Conservation (phyloP, 2,329 filamentous ascomycete genomes). For the Amauroascus verrucosus region DNA sequence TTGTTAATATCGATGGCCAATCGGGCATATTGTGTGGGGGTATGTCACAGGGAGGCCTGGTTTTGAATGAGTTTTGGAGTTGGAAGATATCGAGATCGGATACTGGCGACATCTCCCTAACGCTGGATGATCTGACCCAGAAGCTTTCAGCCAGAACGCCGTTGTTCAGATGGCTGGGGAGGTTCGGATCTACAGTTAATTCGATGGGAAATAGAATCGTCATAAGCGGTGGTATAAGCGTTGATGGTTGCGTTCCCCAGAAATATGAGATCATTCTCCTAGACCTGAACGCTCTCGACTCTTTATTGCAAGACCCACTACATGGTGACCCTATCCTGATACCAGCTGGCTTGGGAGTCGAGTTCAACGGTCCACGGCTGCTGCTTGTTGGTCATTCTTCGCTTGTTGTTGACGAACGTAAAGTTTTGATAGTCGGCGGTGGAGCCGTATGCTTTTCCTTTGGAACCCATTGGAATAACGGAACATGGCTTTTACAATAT, state of each 20-base stretch:
- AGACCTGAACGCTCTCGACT: constrained; percentile 18
- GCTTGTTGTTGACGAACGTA: constrained; percentile 37
- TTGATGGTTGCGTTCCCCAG: constrained; percentile 28
- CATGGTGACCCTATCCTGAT: constrained; percentile 18
- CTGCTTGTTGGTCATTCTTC: constrained; percentile 61
- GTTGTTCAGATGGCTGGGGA: constrained; percentile 26
- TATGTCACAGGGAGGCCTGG: constrained; percentile 52
- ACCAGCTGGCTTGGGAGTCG: constrained; percentile 12
- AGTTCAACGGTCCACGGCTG: constrained; percentile 43
- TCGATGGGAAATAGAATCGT: constrained; percentile 38
- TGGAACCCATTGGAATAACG: constrained; percentile 71
- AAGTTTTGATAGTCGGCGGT: constrained; percentile 60
- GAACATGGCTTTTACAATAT: constrained; percentile 42
- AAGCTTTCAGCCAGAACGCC: constrained; percentile 20
- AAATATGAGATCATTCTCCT: constrained; percentile 47
- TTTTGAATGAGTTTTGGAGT: constrained; percentile 53
- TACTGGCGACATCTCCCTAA: constrained; percentile 21
- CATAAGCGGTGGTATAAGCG: constrained; percentile 44
- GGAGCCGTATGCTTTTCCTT: constrained; percentile 86
- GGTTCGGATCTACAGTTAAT: constrained; percentile 46
- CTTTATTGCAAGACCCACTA: background rate
- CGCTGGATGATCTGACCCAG: constrained; percentile 22
- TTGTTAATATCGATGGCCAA: constrained; percentile 34
- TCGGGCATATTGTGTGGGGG: constrained; percentile 62
- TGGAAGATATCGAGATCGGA: constrained; percentile 49